Base-by-base conservation (phyloP, 768 basidiomycete species). In the Xanthoconium purpureum region DNA sequence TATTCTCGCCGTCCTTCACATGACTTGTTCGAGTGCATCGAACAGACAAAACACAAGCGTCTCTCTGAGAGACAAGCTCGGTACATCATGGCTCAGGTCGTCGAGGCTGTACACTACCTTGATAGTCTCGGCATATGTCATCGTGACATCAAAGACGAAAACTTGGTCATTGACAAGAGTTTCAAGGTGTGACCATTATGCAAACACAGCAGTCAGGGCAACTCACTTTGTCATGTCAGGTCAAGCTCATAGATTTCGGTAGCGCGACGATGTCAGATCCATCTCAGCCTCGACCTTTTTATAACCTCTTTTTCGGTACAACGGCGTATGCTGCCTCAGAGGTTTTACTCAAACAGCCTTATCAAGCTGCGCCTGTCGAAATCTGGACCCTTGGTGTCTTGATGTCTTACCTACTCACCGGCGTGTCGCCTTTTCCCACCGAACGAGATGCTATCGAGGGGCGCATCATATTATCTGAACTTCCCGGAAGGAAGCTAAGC, bases 81-180 rank as follows among this genome's bases (percentile, higher is more conserved):
- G 50, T 86, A 86, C 72, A 85, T 97, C 62, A 94, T 96, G 69
- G 77, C 80, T 35, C 95, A 98, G 73, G 83, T 97, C 43, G 91
- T 92, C 49, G 89, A 93, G 54, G 89, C 87, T 37, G 88, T 94
- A 7, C 73, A 81, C 58, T 92, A 94, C 66, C 80, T 98, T 36
- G 81, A 96, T 64, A 75, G 77, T 45, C 86, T 84, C 57, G 92
- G 94, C 29, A 90, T 98, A 62, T 85, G 89, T 0, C 96, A 99
- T 71, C 88, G 96, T 39, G 96, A 99, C 70, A 86, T 99, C 65
- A 99, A 99, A 70, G 96, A 98, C 53, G 96, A 99, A 72, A 99
- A 99, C 66, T 72, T 94, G 47, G 84, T 93, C 50, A 84, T 93
- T 36, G 89, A 90, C 72, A 76, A 74, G 70, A 74, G 88, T 59